Evolutionary conservation across 2,329 filamentous ascomycete genomes (phyloP), one percentile per base, ranked within the genome.

Genomic region (Pseudovirgaria hyperparasitica): DNA sequence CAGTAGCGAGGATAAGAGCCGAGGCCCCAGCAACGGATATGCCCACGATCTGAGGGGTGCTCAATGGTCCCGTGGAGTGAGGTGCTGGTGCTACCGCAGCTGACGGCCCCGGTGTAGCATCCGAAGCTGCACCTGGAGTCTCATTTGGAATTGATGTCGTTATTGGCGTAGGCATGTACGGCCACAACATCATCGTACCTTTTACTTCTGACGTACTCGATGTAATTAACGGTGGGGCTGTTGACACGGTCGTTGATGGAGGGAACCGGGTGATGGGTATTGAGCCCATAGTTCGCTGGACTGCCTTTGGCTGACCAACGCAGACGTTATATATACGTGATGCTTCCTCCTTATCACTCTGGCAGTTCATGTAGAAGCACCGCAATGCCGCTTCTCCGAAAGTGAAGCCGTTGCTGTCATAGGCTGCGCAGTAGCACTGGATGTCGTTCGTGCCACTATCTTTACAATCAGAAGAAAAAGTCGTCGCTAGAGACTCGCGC

Each of bases 1-100:
- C 52, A 24, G 52, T 45, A n/a, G 50, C 48, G 27, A 55, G 35
- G 16, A 51, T 42, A 24, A 56, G 50, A 4, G 50, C 42, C 25
- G 52, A 46, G 6, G 44, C 46, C 6, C 45, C 50, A 18, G 52
- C 52, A 20, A 55, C 46, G 6, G 49, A 42, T 9, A 56, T 39
- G 5, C 52, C 52, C 7, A 46, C 48, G 29, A 56, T 55, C 34
- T 56, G 51, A 13, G 51, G 48, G 12, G 52, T 46, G 11, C 39
- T 52, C 44, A 56, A 48, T 22, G 34, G 43, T 5, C 20, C 25
- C 9, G 43, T 40, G 9, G 36, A 27, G 14, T 32, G 23, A 10
- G 18, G n/a, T 13, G 9, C 27, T 16, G 35, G 23, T 11, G 38
- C 28, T 22, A 28, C 30, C 16, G 40, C 30, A 23, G 31, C 19